phyloP scores from a whole-genome alignment of 75 land plant species.

The Gnetum montanum region DNA sequence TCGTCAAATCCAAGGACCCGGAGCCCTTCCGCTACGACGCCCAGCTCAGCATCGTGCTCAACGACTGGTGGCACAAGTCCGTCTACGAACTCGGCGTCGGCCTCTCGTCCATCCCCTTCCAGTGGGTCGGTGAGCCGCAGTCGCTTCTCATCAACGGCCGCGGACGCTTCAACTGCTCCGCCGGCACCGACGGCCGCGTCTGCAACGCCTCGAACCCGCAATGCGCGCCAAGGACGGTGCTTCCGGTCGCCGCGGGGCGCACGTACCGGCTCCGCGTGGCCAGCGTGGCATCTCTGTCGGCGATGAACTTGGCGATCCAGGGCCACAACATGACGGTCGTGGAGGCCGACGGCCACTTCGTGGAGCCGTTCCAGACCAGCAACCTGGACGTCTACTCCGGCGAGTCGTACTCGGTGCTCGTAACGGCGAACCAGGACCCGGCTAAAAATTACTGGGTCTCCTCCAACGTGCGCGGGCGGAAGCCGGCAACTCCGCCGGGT shows the following conservation, averaged over 20 bases:
- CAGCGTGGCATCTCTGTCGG: constrained; percentile 58
- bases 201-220: constrained; percentile 23
- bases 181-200: constrained; percentile 12
- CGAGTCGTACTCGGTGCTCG: constrained; percentile 71
- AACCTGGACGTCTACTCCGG: constrained; percentile 85
- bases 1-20: constrained; percentile 21
- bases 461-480: constrained; percentile 56
- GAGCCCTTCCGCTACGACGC: constrained; percentile 63
- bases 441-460: constrained; percentile 68
- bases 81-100: constrained; percentile 55
- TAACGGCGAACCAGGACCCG: constrained; percentile 52
- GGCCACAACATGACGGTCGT: constrained; percentile 75
- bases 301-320: constrained; percentile 56
- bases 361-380: constrained; percentile 43
- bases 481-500: constrained; percentile 53
- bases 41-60: constrained; percentile 52
- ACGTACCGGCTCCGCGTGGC: constrained; percentile 70
- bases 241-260: constrained; percentile 45
- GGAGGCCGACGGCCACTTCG: constrained; percentile 80
- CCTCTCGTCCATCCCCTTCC: constrained; percentile 36
- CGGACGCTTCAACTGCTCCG: constrained; percentile 65
- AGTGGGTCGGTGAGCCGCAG: constrained; percentile 73
- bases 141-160: constrained; percentile 59
- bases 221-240: constrained; percentile 41
- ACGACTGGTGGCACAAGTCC: constrained; percentile 79